Evolutionary conservation across 2,329 filamentous ascomycete species (phyloP).

Genomic region (Phaeosphaeriaceae sp.): DNA sequence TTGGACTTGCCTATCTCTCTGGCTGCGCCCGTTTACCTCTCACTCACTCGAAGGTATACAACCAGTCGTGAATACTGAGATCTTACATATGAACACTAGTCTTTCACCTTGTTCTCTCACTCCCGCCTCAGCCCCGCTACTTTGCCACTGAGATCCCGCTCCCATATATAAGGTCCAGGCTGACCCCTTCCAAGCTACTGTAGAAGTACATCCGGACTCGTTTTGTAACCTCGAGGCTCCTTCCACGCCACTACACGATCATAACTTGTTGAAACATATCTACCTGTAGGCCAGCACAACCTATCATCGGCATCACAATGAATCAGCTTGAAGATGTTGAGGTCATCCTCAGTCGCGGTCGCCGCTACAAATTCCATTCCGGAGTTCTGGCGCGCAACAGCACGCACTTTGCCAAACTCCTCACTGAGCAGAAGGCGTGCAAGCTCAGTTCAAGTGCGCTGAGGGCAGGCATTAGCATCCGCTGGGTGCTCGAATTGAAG

Average conservation of each 20-base stretch:
- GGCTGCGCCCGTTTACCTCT: too few relatives aligned
- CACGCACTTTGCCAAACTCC: constrained; percentile 36
- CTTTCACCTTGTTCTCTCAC: constrained; percentile 1
- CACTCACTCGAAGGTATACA: background rate
- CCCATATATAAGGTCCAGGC: too few relatives aligned
- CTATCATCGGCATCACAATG: constrained; percentile 24
- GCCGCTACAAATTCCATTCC: constrained; percentile 44
- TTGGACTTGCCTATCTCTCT: too few relatives aligned
- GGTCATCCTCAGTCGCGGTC: constrained; percentile 38
- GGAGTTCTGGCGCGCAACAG: constrained; percentile 43
- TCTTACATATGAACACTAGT: background rate
- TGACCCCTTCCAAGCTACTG: background rate
- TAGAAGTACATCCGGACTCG: background rate
- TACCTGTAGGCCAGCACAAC: too few relatives aligned
- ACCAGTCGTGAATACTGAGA: background rate
- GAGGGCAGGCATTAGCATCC: constrained; percentile 30
- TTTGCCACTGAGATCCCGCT: background rate
- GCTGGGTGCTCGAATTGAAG: constrained; percentile 44
- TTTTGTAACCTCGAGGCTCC: constrained; percentile 3
- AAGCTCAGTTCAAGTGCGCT: constrained; percentile 33
- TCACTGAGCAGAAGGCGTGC: constrained; percentile 40
- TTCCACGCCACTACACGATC: constrained; percentile 1
- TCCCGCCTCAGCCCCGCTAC: background rate
- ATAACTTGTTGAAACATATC: background rate
- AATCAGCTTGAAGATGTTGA: constrained; percentile 46